Percentiles rank a stretch among this genome's conserved stretches.
Conservation (phyloP, 2,329 filamentous ascomycete genomes). For the Aspergillus sclerotialis region DNA sequence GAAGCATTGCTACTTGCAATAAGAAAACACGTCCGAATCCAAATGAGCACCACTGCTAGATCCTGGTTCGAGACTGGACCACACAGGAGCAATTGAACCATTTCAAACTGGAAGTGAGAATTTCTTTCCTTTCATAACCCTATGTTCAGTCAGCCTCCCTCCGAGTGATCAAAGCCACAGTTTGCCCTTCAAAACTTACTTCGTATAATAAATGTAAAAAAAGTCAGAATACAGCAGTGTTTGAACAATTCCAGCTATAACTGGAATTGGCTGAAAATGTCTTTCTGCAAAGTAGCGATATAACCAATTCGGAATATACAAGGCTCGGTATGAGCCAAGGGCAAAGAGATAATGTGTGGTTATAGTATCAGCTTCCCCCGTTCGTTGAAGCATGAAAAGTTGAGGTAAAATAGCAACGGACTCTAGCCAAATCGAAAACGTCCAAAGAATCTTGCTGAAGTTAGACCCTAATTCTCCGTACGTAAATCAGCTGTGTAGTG, state of each 20-base stretch:
- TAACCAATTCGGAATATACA: slow-evolving; percentile 99
- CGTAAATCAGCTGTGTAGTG: background rate
- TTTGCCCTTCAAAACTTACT: slow-evolving; percentile 47
- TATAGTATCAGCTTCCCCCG: slow-evolving; percentile 98
- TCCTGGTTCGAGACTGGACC: too few relatives aligned
- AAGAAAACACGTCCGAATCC: too few relatives aligned
- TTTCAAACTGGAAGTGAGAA: slow-evolving; percentile 72
- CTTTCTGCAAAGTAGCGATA: slow-evolving; percentile 78
- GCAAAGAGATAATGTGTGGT: slow-evolving; percentile 97
- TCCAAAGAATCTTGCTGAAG: slow-evolving; percentile 70
- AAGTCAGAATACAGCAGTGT: slow-evolving; percentile 97
- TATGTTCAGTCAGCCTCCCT: slow-evolving; percentile 14
- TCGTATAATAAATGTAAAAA: slow-evolving; percentile 99
- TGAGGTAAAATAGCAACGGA: slow-evolving; percentile 94
- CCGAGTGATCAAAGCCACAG: background rate
- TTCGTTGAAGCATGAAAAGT: slow-evolving; percentile 95
- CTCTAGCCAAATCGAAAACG: slow-evolving; percentile 97
- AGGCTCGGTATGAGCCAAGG: slow-evolving; percentile 78
- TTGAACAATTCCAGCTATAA: slow-evolving; percentile 84
- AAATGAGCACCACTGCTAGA: too few relatives aligned
- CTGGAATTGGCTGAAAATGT: slow-evolving; percentile 79
- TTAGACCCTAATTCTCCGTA: slow-evolving; percentile 10
- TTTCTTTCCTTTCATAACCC: slow-evolving; percentile 77
- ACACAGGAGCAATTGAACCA: too few relatives aligned
- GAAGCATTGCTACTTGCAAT: too few relatives aligned